These are phyloP conservation scores for Lunularia cruciata DNA, from an alignment of 225 moss, liverwort and hornwort species.

Conservation along the genomic window DNA sequence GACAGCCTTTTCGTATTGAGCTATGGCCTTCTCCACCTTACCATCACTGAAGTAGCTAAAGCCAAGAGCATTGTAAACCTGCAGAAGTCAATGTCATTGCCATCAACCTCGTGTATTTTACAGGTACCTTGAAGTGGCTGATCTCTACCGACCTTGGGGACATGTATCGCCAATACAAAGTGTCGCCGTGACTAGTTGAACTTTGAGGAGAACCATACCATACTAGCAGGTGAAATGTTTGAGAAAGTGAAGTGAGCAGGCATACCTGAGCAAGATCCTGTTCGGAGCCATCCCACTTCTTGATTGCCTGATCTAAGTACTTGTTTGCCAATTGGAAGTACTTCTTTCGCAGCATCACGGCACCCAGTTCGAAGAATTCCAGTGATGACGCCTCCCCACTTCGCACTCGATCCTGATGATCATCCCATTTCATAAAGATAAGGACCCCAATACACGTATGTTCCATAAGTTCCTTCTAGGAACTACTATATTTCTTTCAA, in stretches of 20 bases:
- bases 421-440: no score
- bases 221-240: not conserved
- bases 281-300: slow-evolving; percentile 98
- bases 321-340: slow-evolving; percentile 75
- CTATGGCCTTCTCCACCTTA: slow-evolving; percentile 64
- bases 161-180: no score
- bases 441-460: no score
- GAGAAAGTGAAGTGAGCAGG: not conserved
- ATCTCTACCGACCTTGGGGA: no score
- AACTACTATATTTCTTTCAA: no score
- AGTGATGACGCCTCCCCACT: slow-evolving; percentile 83
- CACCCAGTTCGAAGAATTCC: slow-evolving; percentile 93
- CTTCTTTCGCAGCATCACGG: slow-evolving; percentile 90
- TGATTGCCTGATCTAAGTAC: slow-evolving; percentile 89
- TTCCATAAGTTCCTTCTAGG: no score
- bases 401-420: slow-evolving; percentile 75
- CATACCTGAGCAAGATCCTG: slow-evolving; percentile 86
- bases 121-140: no score
- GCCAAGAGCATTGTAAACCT: slow-evolving; percentile 95
- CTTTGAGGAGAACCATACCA: no score
- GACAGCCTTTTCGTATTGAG: slow-evolving; percentile 81
- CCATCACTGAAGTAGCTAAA: slow-evolving; percentile 81
- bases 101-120: not conserved
- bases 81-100: slow-evolving; percentile 1
- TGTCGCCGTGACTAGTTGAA: no score